Evolutionary conservation across 1,284 basidiomycete genomes (phyloP), one percentile per base, ranked within the genome.

Genomic region (Singerocomus inundabilis): DNA sequence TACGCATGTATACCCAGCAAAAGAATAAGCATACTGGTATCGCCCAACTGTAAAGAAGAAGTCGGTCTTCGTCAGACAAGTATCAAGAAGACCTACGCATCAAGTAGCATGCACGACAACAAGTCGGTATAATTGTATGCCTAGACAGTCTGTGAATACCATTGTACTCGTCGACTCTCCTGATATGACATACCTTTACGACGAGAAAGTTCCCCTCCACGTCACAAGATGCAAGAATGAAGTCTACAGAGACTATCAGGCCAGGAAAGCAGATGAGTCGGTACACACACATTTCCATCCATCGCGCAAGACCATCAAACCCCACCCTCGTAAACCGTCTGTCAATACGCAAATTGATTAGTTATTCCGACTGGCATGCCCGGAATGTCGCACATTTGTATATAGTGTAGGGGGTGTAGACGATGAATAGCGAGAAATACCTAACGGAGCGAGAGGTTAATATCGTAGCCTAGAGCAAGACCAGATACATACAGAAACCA

Each of bases 41-140:
- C 1, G 91, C 91, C 90, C 88, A 91, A 43, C 84, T 86, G 47
- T 13, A 48, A 29, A 25, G 28, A 29, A 25, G 28, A 21, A 7
- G 48, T 60, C n/a, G 61, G 52, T 32, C 48, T n/a, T 24, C 43
- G 32, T 33, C 30, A 34, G 35, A 33, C 4, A 38, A 15, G 13
- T 8, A 39, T 16, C 37, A 36, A 16, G 38, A 37, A 32, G n/a
- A 74, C 81, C 56, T 64, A 88, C 79, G 90, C 85, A 62, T 92
- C 88, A 46, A 93, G 82, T 13, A 93, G 77, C 87, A 91, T 90
- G 68, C 88, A 91, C 1, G 90, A 92, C 33, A 93, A 72, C 1
- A 93, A 71, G 53, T 89, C 88, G 34, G 91, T 93, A 72, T 90
- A 93, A 69, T 88, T 78, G 66, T 90, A 93, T 10, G 91, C 90